Conservation (phyloP, 2,329 filamentous ascomycete genomes). For the Zalaria sp. region DNA sequence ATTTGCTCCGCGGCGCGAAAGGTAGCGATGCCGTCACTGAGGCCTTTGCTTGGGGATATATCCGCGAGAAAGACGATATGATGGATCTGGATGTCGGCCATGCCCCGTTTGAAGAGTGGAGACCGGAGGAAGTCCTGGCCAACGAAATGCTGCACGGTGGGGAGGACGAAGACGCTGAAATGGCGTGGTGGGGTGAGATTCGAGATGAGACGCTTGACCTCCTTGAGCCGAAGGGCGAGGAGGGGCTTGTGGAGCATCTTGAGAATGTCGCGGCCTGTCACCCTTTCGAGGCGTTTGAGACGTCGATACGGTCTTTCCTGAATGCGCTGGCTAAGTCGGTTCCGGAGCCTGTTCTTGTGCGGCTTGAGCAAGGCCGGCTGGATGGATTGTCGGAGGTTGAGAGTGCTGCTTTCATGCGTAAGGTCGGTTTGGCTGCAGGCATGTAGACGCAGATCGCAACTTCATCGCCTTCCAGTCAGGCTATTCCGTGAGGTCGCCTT, state of each 20-base stretch:
- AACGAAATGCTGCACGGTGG: constrained; percentile 20
- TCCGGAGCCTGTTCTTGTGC: constrained; percentile 33
- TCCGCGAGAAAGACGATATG: constrained; percentile 5
- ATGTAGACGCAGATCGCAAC: too few species aligned
- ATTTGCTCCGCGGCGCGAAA: constrained; percentile 23
- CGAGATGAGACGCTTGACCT: constrained; percentile 18
- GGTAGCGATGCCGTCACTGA: constrained; percentile 23
- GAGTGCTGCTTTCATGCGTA: constrained; percentile 20
- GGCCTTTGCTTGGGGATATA: constrained; percentile 32
- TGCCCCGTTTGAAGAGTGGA: constrained; percentile 4
- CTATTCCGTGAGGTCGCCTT: too few species aligned
- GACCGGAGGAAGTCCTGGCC: constrained; percentile 11
- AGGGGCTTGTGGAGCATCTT: constrained; percentile 15
- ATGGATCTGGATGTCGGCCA: constrained; percentile 11
- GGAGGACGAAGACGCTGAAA: constrained; percentile 14
- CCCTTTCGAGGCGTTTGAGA: constrained; percentile 24
- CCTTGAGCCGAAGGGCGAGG: not conserved
- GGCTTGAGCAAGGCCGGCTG: constrained; percentile 35
- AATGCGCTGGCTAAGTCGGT: constrained; percentile 26
- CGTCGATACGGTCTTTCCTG: constrained; percentile 26
- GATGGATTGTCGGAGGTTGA: constrained; percentile 22
- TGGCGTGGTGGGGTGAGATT: constrained; percentile 21
- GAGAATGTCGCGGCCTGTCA: constrained; percentile 13
- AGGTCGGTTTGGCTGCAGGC: not conserved
- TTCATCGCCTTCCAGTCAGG: too few species aligned